These are phyloP conservation scores for Cyberlindnera galapagoensis DNA, from an alignment of 805 yeast genomes.

Conservation along the genomic window DNA sequence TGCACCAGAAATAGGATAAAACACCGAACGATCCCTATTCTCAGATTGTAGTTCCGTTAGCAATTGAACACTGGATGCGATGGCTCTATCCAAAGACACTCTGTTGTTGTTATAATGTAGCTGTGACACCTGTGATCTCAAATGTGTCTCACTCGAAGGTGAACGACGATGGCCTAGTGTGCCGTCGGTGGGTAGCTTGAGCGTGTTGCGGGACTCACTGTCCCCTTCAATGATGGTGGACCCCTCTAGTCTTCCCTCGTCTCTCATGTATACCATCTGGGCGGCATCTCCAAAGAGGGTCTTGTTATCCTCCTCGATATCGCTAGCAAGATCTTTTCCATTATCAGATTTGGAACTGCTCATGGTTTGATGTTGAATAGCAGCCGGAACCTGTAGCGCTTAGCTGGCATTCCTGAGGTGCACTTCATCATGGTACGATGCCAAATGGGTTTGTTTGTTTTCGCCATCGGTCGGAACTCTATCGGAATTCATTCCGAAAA, in stretches of 20 bases:
- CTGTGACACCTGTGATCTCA: conserved; percentile 59
- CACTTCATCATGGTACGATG: no score
- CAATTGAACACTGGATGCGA: conserved; percentile 45
- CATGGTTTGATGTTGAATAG: no score
- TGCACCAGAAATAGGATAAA: conserved; percentile 44
- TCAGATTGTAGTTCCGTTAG: conserved; percentile 47
- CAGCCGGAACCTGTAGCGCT: no score
- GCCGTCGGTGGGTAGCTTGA: neutral
- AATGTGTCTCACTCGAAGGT: conserved; percentile 27
- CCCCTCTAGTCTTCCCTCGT: conserved; percentile 23
- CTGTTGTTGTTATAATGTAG: conserved; percentile 71
- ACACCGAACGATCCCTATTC: conserved; percentile 54
- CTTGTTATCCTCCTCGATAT: conserved; percentile 1
- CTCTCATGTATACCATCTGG: conserved; percentile 19
- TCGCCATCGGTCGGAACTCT: no score
- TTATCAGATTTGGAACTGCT: no score
- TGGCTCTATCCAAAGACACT: conserved; percentile 54
- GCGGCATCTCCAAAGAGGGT: conserved; percentile 18
- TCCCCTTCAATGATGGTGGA: conserved; percentile 23
- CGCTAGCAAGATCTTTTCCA: no score
- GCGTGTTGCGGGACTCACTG: conserved; percentile 4
- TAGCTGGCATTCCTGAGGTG: no score
- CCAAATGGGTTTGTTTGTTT: no score
- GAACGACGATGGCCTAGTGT: conserved; percentile 15
- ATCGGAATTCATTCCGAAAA: no score